These are phyloP conservation scores for Perkinsus marinus DNA, from an alignment of 169 alveolate species.

Conservation along the genomic window DNA sequence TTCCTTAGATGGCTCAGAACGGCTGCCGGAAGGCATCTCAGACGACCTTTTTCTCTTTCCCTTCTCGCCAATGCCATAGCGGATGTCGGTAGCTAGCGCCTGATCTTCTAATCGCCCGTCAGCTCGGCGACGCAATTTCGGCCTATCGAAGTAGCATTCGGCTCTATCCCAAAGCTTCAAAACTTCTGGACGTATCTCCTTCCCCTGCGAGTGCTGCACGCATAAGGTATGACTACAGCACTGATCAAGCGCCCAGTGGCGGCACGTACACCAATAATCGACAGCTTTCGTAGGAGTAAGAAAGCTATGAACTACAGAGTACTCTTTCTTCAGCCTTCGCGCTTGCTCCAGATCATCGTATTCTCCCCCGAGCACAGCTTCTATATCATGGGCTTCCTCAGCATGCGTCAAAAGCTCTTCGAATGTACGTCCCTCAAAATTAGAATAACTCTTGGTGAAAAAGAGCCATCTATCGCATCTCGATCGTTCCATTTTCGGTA, in stretches of 20 bases:
- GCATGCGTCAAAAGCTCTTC: neutral
- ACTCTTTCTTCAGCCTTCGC: neutral
- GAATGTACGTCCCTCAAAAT: neutral
- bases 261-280: neutral
- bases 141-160: neutral
- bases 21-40: neutral
- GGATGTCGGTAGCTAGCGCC: neutral
- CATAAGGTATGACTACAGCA: neutral
- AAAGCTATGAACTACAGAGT: neutral
- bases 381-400: neutral
- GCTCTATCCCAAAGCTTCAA: neutral
- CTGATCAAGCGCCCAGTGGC: neutral
- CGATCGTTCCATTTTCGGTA: neutral
- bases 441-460: neutral
- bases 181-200: neutral
- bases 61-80: neutral
- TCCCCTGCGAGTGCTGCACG: neutral
- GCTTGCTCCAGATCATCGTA: neutral
- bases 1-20: no score
- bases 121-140: neutral
- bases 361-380: neutral
- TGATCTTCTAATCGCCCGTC: neutral
- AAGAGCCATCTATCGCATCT: neutral
- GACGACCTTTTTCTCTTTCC: neutral
- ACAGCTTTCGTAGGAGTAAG: neutral